Evolutionary conservation across 306 rosid species (phyloP).

Genomic region (Spatholobus suberectus): DNA sequence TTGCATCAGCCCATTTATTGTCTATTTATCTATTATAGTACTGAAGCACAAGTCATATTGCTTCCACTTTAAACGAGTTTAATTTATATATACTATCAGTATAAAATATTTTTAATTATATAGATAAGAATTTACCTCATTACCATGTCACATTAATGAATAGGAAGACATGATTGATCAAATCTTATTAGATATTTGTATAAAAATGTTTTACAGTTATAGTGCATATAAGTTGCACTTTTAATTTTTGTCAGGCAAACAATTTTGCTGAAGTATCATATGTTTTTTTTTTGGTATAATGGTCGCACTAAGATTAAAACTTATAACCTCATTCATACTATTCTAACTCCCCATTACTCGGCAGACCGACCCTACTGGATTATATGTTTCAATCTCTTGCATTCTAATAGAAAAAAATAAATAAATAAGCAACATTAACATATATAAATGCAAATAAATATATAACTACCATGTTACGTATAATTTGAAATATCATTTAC

Average conservation of each 20-base stretch:
- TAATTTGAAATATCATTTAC: too few species aligned
- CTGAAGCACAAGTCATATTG: background rate
- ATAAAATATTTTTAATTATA: background rate
- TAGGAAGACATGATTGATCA: background rate
- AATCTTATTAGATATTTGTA: background rate
- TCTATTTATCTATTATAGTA: background rate
- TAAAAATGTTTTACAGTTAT: background rate
- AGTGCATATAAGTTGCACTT: background rate
- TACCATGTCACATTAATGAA: background rate
- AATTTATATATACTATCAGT: background rate
- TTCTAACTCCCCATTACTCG: too few species aligned
- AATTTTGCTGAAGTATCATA: too few species aligned
- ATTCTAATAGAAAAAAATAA: background rate
- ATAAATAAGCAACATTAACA: background rate
- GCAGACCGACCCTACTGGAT: too few species aligned
- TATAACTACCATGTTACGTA: too few species aligned
- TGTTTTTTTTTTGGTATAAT: too few species aligned
- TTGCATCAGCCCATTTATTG: background rate
- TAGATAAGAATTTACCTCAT: background rate
- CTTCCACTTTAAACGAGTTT: background rate
- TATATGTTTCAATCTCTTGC: background rate
- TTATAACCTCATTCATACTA: too few species aligned
- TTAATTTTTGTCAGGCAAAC: background rate
- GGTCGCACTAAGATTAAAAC: too few species aligned
- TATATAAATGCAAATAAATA: too few species aligned